phyloP scores from a whole-genome alignment of 139 green algal genomes.

The Chlorella sorokiniana region DNA sequence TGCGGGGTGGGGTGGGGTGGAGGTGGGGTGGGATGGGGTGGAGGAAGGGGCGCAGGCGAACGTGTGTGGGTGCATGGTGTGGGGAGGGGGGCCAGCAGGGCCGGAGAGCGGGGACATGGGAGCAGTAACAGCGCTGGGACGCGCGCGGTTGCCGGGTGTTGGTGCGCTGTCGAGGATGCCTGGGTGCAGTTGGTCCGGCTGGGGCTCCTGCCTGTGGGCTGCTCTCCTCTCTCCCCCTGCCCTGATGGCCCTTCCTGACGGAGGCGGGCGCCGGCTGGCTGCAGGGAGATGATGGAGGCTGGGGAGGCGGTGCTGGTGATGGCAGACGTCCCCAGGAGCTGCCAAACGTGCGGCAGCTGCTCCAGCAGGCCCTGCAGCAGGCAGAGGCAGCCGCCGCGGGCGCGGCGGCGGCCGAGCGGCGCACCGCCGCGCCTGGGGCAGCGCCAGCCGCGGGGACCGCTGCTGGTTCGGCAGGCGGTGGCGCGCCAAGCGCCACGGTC shows the following conservation, averaged over 20 bases:
- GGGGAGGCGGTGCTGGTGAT: slow-evolving; percentile 32
- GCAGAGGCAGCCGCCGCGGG: slow-evolving; percentile 2
- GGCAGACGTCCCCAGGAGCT: slow-evolving; percentile 17
- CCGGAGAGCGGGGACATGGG: too few relatives aligned
- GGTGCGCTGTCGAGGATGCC: neutral
- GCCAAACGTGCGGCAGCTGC: neutral
- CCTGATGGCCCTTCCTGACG: too few relatives aligned
- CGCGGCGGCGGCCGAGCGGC: neutral
- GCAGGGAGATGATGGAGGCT: slow-evolving; percentile 37
- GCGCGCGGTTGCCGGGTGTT: too few relatives aligned
- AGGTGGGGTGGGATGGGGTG: neutral
- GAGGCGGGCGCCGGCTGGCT: too few relatives aligned
- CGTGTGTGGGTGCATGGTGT: neutral
- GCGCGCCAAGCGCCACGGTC: neutral
- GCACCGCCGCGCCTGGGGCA: neutral
- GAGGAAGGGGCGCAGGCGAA: neutral
- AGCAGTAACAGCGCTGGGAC: too few relatives aligned
- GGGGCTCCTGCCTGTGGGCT: too few relatives aligned
- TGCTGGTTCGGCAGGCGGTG: neutral
- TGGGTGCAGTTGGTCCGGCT: too few relatives aligned
- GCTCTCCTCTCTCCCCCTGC: neutral
- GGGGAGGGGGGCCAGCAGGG: too few relatives aligned
- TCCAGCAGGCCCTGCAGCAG: slow-evolving; percentile 28
- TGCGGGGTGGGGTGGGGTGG: neutral
- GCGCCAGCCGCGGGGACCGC: neutral